phyloP scores from a whole-genome alignment of 2,329 filamentous ascomycete species.

The Aphanoascus verrucosus region DNA sequence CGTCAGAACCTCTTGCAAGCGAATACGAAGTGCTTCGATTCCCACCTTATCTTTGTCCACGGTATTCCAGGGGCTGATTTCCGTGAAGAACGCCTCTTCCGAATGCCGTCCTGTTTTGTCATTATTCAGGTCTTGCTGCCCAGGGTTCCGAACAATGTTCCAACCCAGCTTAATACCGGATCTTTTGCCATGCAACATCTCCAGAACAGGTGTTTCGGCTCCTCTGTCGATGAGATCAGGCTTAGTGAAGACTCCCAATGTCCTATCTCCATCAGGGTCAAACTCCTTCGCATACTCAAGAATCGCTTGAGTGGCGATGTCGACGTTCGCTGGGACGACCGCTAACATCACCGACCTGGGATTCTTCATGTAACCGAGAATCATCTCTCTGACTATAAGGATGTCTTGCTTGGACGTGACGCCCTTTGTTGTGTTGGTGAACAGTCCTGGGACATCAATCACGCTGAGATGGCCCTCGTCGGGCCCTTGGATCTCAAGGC shows the following conservation, averaged over 20 bases:
- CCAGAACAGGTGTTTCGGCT: slow-evolving; percentile 22
- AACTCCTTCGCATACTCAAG: slow-evolving; percentile 28
- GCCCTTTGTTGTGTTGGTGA: slow-evolving; percentile 21
- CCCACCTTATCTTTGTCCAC: slow-evolving; percentile 33
- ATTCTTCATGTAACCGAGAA: slow-evolving; percentile 44
- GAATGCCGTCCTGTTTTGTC: slow-evolving; percentile 19
- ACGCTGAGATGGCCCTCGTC: slow-evolving; percentile 33
- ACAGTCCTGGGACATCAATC: slow-evolving; percentile 40
- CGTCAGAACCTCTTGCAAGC: slow-evolving; percentile 35
- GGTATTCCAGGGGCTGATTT: slow-evolving; percentile 27
- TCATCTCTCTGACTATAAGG: slow-evolving; percentile 14
- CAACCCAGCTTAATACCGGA: slow-evolving; percentile 23
- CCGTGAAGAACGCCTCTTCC: slow-evolving; percentile 30
- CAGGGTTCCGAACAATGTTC: slow-evolving; percentile 26
- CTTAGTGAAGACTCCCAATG: slow-evolving; percentile 28
- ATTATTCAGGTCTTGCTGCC: slow-evolving; percentile 22
- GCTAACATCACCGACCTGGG: slow-evolving; percentile 49
- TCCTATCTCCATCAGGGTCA: slow-evolving; percentile 22
- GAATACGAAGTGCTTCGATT: slow-evolving; percentile 30
- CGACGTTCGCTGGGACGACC: slow-evolving; percentile 41
- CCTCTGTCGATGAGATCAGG: slow-evolving; percentile 21
- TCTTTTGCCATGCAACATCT: slow-evolving; percentile 21
- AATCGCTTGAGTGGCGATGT: slow-evolving; percentile 49
- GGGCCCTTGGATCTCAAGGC: slow-evolving; percentile 36
- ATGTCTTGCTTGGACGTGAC: slow-evolving; percentile 16